Evolutionary conservation across 23 red algal genomes (phyloP), one percentile per base, ranked within the genome.

Genomic region (Gracilaria caudata): DNA sequence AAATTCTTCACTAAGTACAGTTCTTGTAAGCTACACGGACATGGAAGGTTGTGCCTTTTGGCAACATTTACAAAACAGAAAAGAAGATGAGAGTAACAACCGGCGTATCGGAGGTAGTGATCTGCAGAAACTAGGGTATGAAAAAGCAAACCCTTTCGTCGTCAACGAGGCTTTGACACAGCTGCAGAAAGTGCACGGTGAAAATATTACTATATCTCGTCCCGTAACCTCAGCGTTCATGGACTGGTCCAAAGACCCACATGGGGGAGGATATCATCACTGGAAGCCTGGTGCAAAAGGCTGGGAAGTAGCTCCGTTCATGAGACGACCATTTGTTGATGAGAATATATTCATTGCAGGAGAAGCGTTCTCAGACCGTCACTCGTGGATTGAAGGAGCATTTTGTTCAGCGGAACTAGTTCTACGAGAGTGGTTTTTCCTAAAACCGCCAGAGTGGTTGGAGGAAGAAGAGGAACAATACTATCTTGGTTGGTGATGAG

Each of bases 351-450:
- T 54, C 51, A 51, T 79, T 40, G 74, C 74, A 29, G 74, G 74
- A 55, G 74, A 79, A 51, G 44, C 44, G 8, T 79, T 49, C 30
- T 79, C 36, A 0, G 74, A 55, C 21, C 44, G 24, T 14, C 74
- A 79, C 21, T 32, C 36, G 4, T 79, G 74, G 74, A 23, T 79
- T 51, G 74, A 79, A 51, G 44, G 44, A 32, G 74, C 74, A 55
- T 79, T 79, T 79, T 79, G 44, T 32, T 79, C 74, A 17, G 74
- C 74, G 43, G 74, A 79, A 79, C 74, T 47, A 7, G 74, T 79
- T 12, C 28, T 79, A 19, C 44, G 74, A 10, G 74, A 79, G 25
- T 47, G 26, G 35, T 79, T 79, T 79, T 47, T 10, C 7, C 7
- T 79, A 23, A 16, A 21, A 23, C 19, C 26, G 5, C 44, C 74